Evolutionary conservation across 2,329 filamentous ascomycete species (phyloP).

Genomic region (Orbilia brochopaga): DNA sequence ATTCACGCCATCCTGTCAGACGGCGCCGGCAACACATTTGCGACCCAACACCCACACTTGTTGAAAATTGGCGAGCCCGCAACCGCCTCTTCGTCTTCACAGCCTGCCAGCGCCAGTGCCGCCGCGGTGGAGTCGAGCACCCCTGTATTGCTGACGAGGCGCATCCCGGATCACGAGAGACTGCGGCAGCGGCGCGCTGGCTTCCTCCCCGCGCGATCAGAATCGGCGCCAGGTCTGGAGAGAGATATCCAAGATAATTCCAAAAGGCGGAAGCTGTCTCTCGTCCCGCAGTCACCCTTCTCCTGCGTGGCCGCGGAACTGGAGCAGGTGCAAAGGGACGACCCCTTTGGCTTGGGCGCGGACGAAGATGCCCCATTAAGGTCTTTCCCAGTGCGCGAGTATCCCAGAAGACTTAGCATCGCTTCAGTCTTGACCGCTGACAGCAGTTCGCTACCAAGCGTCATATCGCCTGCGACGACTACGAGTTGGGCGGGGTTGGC

Average conservation of each 20-base stretch:
- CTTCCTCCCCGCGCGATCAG: conserved; percentile 30
- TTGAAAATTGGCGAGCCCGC: conserved; percentile 39
- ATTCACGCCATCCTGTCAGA: conserved; percentile 44
- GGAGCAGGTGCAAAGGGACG: conserved; percentile 32
- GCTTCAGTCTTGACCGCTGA: conserved; percentile 48
- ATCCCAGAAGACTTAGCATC: conserved; percentile 49
- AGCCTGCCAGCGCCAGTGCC: conserved; percentile 1
- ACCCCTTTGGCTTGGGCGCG: conserved; percentile 32
- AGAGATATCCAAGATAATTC: conserved; percentile 40
- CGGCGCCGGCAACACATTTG: conserved; percentile 50
- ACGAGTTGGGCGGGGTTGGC: conserved; percentile 45
- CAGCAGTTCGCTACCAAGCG: conserved; percentile 43
- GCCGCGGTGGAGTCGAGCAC: conserved; percentile 26
- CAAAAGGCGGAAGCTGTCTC: conserved; percentile 37
- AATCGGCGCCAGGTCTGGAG: conserved; percentile 23
- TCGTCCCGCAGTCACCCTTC: conserved; percentile 21
- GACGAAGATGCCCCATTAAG: conserved; percentile 46
- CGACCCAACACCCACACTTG: conserved; percentile 15
- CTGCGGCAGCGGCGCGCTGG: conserved; percentile 29
- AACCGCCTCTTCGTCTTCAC: not conserved
- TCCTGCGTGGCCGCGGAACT: not conserved
- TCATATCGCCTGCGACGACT: conserved; percentile 43
- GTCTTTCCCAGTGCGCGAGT: conserved; percentile 47
- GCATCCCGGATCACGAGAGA: conserved; percentile 44
- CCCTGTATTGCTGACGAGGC: conserved; percentile 28